Evolutionary conservation across 2,329 filamentous ascomycete species (phyloP), one percentile per base, ranked within the genome.

Genomic region (Fusarium floridanum): DNA sequence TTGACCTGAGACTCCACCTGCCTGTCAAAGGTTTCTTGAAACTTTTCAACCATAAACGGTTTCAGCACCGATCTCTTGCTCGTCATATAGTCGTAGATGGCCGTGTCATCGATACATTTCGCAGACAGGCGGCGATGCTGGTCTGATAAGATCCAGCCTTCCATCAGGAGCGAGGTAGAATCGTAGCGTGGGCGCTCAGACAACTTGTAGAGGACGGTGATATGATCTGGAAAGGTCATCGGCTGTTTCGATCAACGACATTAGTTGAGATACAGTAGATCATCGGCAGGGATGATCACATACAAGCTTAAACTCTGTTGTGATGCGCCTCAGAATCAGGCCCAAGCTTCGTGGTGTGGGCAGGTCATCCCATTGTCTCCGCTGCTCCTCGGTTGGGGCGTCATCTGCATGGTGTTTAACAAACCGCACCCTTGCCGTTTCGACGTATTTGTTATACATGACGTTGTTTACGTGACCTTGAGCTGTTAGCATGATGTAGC

Each of bases 361-460:
- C 0, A 75, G 39, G 0, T 75, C 73, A 1, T 73, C 29, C 73
- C 73, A 75, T 16, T 75, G 63, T 2, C 20, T 29, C 27, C 29
- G 59, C 9, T 75, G 20, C 22, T 75, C 34, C 1, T 36, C 17
- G 5, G 43, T 61, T 0, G 73, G 45, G 6, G 73, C 70, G 5
- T 68, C 70, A 16, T 59, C 41, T 4, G 61, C 56, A 2, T 75
- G 73, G 3, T 75, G 67, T 3, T 48, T 32, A 6, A 75, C 60
- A 7, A 67, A 75, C 4, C 69, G 63, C 0, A 73, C 73, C 2
- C 73, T 27, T 0, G 63, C 70, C 1, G 73, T 75, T 36, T 75
- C 73, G 20, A 73, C 63, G 22, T 75, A 75, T 20, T 61, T 56
- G 56, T 75, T 75, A n/a, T 75, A 75, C 53, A 71, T 75, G 2